Percentiles rank a stretch among this genome's conserved stretches.
These are phyloP conservation scores for Tetracentron sinense DNA, from an alignment of 164 flowering plant species.

Conservation along the genomic window DNA sequence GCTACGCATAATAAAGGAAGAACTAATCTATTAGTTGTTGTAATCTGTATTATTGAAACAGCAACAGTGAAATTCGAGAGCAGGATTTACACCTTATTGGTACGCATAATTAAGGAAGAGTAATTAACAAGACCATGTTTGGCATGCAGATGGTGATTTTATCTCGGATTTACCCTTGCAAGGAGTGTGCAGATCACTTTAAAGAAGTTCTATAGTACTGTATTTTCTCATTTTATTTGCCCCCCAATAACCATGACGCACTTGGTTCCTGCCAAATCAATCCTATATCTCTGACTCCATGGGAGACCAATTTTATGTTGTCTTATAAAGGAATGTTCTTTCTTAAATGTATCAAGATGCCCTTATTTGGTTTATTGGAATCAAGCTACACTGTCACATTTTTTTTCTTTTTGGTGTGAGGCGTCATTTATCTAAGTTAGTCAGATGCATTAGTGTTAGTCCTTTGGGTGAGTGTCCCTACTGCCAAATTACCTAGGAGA, in stretches of 20 bases:
- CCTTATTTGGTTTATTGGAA: neutral
- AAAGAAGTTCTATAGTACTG: slow-evolving; percentile 79
- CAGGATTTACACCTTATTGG: neutral
- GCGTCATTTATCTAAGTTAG: neutral
- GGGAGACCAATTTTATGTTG: neutral
- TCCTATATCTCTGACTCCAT: neutral
- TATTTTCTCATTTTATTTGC: neutral
- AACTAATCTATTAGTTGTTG: no score
- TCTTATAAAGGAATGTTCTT: neutral
- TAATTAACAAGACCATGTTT: slow-evolving; percentile 13
- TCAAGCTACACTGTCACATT: neutral
- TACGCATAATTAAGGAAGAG: neutral
- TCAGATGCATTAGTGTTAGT: neutral
- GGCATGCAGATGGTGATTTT: slow-evolving; percentile 76
- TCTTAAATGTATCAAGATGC: neutral
- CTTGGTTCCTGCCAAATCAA: neutral
- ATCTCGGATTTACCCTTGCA: slow-evolving; percentile 95
- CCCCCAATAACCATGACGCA: neutral
- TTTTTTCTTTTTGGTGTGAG: neutral
- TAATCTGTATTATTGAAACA: no score
- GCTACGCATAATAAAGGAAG: no score
- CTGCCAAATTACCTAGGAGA: no score
- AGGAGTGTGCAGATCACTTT: slow-evolving; percentile 97
- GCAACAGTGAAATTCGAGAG: neutral
- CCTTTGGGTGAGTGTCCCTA: no score